Conservation (phyloP, 2,329 filamentous ascomycete species). For the Fusarium sp. region DNA sequence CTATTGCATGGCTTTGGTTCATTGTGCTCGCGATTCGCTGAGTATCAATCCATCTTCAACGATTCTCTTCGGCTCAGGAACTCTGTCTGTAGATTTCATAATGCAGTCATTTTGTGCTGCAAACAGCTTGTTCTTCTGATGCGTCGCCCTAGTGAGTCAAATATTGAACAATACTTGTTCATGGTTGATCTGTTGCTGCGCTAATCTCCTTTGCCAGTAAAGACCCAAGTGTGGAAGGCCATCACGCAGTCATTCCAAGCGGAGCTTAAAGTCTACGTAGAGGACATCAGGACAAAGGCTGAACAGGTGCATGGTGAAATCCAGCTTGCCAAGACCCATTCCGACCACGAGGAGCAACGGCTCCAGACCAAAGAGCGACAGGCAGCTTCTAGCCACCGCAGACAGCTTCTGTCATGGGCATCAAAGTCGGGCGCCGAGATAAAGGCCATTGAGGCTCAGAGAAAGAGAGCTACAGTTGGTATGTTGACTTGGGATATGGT, state of each 20-base stretch:
- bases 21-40: constrained; percentile 2
- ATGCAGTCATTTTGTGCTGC: constrained; percentile 12
- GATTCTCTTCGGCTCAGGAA: neutral
- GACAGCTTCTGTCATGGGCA: neutral
- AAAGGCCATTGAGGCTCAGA: fast-evolving
- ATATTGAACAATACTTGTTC: neutral
- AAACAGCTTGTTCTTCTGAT: constrained; percentile 5
- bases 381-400: constrained; percentile 5
- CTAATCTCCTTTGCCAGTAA: neutral
- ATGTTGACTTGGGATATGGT: fast-evolving
- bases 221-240: constrained; percentile 7
- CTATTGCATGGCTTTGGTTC: constrained; percentile 17
- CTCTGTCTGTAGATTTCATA: constrained; percentile 16
- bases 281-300: constrained; percentile 18
- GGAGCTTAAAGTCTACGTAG: constrained; percentile 15
- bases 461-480: neutral
- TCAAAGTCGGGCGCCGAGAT: neutral
- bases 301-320: constrained; percentile 10
- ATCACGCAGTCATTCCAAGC: constrained; percentile 21
- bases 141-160: constrained; percentile 4
- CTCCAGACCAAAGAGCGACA: constrained; percentile 9
- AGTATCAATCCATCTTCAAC: constrained; percentile 18
- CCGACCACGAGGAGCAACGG: constrained; percentile 8
- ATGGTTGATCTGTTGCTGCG: fast-evolving
- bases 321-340: constrained; percentile 7